These are phyloP conservation scores for Claviceps quebecensis DNA, from an alignment of 2,329 filamentous ascomycete genomes.

Conservation along the genomic window DNA sequence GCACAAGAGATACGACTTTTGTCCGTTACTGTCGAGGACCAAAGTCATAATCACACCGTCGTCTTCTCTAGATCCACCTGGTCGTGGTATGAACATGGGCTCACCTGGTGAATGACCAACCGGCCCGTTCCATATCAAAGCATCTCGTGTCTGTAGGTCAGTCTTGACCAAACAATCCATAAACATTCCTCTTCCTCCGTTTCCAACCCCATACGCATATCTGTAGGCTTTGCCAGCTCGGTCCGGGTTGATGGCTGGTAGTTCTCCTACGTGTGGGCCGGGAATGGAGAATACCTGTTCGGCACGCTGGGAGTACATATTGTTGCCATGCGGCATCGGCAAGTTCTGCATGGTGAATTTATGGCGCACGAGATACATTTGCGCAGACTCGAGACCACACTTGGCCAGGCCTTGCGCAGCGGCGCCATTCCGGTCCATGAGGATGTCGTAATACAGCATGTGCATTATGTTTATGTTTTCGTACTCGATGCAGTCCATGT, in stretches of 20 bases:
- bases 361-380: slow-evolving; percentile 28
- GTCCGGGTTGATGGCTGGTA: slow-evolving; percentile 51
- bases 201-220: slow-evolving; percentile 45
- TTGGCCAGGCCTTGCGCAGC: slow-evolving; percentile 29
- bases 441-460: slow-evolving; percentile 54
- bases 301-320: slow-evolving; percentile 10
- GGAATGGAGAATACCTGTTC: slow-evolving; percentile 31
- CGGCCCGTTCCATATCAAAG: slow-evolving; percentile 41
- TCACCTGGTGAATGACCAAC: slow-evolving; percentile 54
- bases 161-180: slow-evolving; percentile 53
- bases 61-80: slow-evolving; percentile 37
- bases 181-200: slow-evolving; percentile 43
- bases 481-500: slow-evolving; percentile 53
- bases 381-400: slow-evolving; percentile 20
- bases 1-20: slow-evolving; percentile 51
- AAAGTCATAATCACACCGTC: slow-evolving; percentile 49
- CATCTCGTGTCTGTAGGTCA: slow-evolving; percentile 39
- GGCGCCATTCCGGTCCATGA: slow-evolving; percentile 39
- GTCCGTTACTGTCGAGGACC: slow-evolving; percentile 45
- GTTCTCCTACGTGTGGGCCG: slow-evolving; percentile 42
- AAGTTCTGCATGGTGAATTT: slow-evolving; percentile 23
- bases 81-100: slow-evolving; percentile 47
- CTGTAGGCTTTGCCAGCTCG: slow-evolving; percentile 39
- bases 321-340: slow-evolving; percentile 2
- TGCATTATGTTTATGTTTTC: slow-evolving; percentile 50